Percentiles rank a stretch among this genome's conserved stretches.
These are phyloP conservation scores for Russula foetens DNA, from an alignment of 768 basidiomycete species.

Conservation along the genomic window DNA sequence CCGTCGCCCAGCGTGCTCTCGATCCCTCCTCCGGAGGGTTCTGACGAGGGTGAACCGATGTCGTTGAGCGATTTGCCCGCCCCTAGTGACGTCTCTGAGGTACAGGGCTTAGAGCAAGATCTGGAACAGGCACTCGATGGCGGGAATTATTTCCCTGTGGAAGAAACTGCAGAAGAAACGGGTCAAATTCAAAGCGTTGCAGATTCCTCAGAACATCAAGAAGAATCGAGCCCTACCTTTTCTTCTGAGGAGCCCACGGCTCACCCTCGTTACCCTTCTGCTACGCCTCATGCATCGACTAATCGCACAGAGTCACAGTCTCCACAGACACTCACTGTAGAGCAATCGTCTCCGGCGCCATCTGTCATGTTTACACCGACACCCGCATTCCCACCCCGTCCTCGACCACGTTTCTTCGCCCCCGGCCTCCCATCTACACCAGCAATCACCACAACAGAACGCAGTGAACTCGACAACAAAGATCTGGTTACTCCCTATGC, in stretches of 20 bases:
- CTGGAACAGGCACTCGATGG: conserved; percentile 3
- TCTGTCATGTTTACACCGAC: conserved; percentile 61
- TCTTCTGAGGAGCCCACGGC: conserved; percentile 48
- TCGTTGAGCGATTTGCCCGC: conserved; percentile 6
- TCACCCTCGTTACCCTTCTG: background rate
- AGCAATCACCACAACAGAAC: conserved; percentile 7
- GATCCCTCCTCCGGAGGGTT: conserved; percentile 14
- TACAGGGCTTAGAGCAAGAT: conserved; percentile 8
- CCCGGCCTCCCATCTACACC: conserved; percentile 13
- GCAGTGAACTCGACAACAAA: conserved; percentile 16
- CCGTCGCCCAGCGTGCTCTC: conserved; percentile 13
- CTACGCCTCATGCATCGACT: conserved; percentile 1
- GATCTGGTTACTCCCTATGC: conserved; percentile 60
- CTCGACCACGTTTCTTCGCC: conserved; percentile 52
- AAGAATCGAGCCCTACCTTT: conserved; percentile 53
- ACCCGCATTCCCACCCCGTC: conserved; percentile 53
- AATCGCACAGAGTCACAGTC: conserved; percentile 23
- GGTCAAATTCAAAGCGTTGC: background rate
- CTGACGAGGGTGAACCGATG: conserved; percentile 5
- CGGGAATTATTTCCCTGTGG: background rate
- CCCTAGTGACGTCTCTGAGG: conserved; percentile 9
- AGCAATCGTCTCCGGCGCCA: conserved; percentile 46
- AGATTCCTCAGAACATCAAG: background rate
- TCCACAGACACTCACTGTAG: conserved; percentile 32
- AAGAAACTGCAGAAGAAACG: background rate